Percentiles rank a stretch among this genome's conserved stretches.
Evolutionary conservation across 1,284 basidiomycete species (phyloP).

Genomic region (Coniophora puteana): DNA sequence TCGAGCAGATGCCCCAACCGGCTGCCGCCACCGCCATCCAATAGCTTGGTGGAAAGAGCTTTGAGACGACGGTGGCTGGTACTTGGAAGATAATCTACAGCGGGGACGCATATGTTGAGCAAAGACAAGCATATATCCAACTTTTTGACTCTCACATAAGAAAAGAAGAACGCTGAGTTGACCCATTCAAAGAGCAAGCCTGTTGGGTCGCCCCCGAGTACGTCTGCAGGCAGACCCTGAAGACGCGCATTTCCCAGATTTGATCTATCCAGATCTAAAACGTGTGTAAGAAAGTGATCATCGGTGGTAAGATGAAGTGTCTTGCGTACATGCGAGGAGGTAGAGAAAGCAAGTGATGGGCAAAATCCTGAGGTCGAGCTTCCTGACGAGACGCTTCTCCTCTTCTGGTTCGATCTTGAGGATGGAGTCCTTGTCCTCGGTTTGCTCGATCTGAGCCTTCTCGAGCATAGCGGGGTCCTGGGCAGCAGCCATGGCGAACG

Average conservation of each 20-base stretch:
- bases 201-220: slow-evolving; percentile 62
- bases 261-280: slow-evolving; percentile 64
- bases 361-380: slow-evolving; percentile 65
- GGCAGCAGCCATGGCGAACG: too few relatives aligned
- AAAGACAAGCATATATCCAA: not conserved
- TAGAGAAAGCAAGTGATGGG: slow-evolving; percentile 73
- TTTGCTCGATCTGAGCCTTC: too few relatives aligned
- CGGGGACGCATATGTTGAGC: not conserved
- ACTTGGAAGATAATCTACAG: slow-evolving; percentile 64
- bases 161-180: slow-evolving; percentile 72
- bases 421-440: too few relatives aligned
- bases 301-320: too few relatives aligned
- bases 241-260: slow-evolving; percentile 76
- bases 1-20: slow-evolving; percentile 70
- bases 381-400: slow-evolving; percentile 60
- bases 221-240: slow-evolving; percentile 62
- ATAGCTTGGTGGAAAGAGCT: slow-evolving; percentile 60
- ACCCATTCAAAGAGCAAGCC: slow-evolving; percentile 71
- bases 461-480: too few relatives aligned
- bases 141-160: slow-evolving; percentile 50
- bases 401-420: too few relatives aligned
- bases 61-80: slow-evolving; percentile 63
- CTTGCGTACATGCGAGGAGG: slow-evolving; percentile 75
- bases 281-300: slow-evolving; percentile 1
- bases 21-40: slow-evolving; percentile 65